Evolutionary conservation across 495 filamentous ascomycete genomes (phyloP).

Genomic region (Penicillium roqueforti): DNA sequence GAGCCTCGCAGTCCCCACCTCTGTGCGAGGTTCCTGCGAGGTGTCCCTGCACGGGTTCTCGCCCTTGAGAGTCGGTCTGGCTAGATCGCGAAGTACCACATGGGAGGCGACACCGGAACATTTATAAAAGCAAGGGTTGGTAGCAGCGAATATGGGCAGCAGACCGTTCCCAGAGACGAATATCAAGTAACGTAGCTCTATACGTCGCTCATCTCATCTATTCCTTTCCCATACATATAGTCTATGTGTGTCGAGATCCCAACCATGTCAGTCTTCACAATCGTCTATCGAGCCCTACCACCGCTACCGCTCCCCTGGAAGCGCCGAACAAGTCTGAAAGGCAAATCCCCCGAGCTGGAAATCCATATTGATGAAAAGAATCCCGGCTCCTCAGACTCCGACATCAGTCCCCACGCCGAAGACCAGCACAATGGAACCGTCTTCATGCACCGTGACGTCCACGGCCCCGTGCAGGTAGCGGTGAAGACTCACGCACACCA

Average conservation of each 20-base stretch:
- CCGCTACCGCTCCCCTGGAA: conserved; percentile 21
- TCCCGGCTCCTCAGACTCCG: neutral
- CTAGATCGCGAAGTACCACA: conserved; percentile 6
- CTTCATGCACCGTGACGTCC: conserved; percentile 23
- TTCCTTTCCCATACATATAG: neutral
- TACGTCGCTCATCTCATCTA: neutral
- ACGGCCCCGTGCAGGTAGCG: conserved; percentile 23
- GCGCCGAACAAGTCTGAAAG: conserved; percentile 16
- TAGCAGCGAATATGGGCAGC: neutral
- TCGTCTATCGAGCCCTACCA: conserved; percentile 25
- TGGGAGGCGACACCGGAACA: neutral
- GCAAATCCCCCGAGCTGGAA: conserved; percentile 17
- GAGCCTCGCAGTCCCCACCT: conserved; percentile 19
- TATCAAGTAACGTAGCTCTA: neutral
- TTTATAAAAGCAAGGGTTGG: conserved; percentile 12
- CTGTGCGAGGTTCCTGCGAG: conserved; percentile 20
- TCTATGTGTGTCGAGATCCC: conserved; percentile 5
- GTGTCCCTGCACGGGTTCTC: conserved; percentile 21
- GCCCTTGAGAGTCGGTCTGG: conserved; percentile 14
- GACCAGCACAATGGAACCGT: neutral
- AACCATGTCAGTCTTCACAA: conserved; percentile 24
- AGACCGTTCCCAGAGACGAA: neutral
- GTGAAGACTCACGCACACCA: conserved; percentile 19
- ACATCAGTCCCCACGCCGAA: neutral
- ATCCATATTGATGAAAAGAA: neutral